A percentile compares a stretch with the other conserved stretches of the same genome.
Conservation (phyloP, 1,284 basidiomycete genomes). For the Puccinia polysora region DNA sequence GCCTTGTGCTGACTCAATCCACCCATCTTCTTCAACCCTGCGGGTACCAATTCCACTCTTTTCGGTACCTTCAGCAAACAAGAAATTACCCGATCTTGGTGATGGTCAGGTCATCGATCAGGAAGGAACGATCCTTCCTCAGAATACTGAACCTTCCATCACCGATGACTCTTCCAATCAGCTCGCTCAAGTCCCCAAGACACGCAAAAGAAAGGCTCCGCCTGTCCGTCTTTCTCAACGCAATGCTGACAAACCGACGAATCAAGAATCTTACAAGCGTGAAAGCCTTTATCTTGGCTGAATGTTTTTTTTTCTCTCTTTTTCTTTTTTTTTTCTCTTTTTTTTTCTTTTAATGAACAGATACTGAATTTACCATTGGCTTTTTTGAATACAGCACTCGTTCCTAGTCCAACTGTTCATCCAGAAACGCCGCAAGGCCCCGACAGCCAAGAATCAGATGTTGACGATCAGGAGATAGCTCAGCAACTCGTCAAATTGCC, state of each 20-base stretch:
- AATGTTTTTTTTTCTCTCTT: background rate
- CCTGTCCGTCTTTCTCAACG: conserved; percentile 10
- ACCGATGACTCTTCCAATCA: background rate
- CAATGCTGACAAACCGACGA: conserved; percentile 1
- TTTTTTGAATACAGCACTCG: conserved; percentile 1
- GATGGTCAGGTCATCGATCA: background rate
- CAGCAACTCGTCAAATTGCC: conserved; percentile 8
- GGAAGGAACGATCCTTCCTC: conserved; percentile 6
- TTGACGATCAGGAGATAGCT: conserved; percentile 12
- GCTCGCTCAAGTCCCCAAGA: background rate
- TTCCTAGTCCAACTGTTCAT: background rate
- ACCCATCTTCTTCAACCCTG: background rate
- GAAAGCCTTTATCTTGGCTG: no score
- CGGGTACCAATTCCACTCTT: background rate
- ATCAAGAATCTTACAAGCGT: conserved; percentile 11
- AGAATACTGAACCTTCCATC: background rate
- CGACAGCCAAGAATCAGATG: conserved; percentile 13
- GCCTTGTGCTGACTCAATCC: no score
- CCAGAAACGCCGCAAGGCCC: background rate
- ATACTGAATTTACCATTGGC: background rate
- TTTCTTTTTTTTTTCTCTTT: background rate
- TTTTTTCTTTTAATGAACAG: background rate
- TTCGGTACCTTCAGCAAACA: background rate
- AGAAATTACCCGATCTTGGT: conserved; percentile 1
- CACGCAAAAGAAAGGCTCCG: conserved; percentile 14